Evolutionary conservation across 495 filamentous ascomycete genomes (phyloP).

Genomic region (Xylaria acuta): DNA sequence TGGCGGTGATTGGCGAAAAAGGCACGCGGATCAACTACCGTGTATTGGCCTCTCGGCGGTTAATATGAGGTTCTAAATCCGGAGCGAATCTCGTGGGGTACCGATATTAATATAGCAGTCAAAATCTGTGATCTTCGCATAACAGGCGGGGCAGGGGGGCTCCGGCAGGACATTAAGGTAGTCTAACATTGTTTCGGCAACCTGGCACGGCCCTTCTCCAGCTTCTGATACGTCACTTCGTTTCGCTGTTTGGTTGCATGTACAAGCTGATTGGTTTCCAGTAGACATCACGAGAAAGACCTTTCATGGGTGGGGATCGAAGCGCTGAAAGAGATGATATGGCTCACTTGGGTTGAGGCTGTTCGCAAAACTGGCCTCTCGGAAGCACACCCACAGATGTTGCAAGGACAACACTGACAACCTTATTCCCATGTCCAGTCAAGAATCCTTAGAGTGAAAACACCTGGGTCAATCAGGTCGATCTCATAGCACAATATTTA

Average conservation of each 20-base stretch:
- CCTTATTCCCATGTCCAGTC: background rate
- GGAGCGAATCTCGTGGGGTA: conserved; percentile 25
- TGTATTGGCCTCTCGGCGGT: conserved; percentile 25
- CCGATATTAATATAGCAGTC: conserved; percentile 25
- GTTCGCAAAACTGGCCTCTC: background rate
- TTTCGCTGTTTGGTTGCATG: background rate
- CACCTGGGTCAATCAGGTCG: background rate
- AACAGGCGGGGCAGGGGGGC: conserved; percentile 8
- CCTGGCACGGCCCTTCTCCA: background rate
- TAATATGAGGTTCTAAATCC: conserved; percentile 28
- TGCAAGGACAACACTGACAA: background rate
- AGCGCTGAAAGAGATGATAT: background rate
- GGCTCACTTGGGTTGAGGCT: background rate
- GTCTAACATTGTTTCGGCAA: conserved; percentile 15
- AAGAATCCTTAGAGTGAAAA: background rate
- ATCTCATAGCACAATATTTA: conserved; percentile 7
- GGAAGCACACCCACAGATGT: background rate
- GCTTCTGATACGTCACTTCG: conserved; percentile 12
- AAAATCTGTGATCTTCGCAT: conserved; percentile 17
- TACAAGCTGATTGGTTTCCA: conserved; percentile 19
- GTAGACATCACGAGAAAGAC: conserved; percentile 9
- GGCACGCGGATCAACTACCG: conserved; percentile 25
- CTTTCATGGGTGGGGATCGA: background rate
- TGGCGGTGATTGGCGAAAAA: conserved; percentile 25
- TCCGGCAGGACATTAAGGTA: conserved; percentile 9